These are phyloP conservation scores for Wickerhamomyces xylosicus DNA, from an alignment of 805 yeast species.

Conservation along the genomic window DNA sequence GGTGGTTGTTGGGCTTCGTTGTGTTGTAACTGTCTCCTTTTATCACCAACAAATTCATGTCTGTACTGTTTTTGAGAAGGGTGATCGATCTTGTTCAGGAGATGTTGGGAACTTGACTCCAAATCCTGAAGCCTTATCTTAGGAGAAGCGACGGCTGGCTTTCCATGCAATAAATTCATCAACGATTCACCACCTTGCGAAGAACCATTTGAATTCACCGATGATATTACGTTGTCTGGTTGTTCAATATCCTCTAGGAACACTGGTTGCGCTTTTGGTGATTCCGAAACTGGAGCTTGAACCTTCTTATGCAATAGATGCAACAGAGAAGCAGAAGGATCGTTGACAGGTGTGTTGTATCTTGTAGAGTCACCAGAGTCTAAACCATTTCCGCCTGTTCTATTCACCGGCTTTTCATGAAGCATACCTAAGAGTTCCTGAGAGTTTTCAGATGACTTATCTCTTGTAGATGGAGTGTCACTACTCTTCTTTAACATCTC, in stretches of 20 bases:
- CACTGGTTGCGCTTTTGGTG: neutral
- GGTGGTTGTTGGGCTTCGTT: too few species aligned
- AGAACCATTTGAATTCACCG: too few species aligned
- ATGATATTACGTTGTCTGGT: conserved; percentile 1
- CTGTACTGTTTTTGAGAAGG: too few species aligned
- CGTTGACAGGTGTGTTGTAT: conserved; percentile 1
- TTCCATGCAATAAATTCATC: too few species aligned
- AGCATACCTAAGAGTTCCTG: too few species aligned
- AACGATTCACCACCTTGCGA: too few species aligned
- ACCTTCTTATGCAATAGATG: conserved; percentile 1
- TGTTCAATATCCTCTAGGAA: neutral
- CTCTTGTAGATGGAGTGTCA: neutral
- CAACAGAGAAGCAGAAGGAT: conserved; percentile 2
- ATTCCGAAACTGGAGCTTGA: neutral
- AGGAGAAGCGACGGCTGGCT: too few species aligned
- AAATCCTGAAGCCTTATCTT: too few species aligned
- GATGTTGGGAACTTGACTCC: too few species aligned
- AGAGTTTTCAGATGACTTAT: neutral
- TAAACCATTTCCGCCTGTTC: conserved; percentile 1
- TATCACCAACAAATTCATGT: too few species aligned
- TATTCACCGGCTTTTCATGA: neutral
- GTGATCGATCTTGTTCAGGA: too few species aligned
- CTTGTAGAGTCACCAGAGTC: conserved; percentile 1
- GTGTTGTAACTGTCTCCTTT: too few species aligned
- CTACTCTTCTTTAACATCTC: neutral